Evolutionary conservation across 345 rosid species (phyloP), one percentile per base, ranked within the genome.

Genomic region (Rhodamnia argentea): DNA sequence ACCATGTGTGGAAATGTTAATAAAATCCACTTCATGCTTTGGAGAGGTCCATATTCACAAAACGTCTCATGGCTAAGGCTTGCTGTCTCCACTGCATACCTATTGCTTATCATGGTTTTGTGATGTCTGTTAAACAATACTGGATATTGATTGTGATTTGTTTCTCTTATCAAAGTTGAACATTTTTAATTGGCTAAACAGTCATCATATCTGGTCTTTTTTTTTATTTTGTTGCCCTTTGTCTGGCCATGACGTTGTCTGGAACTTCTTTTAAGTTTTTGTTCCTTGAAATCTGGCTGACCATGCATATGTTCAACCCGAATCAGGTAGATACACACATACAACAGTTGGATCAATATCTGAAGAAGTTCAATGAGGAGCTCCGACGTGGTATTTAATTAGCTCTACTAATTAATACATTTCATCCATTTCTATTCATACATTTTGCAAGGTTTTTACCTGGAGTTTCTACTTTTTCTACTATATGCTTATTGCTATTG

Each of bases 311-410:
- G 54, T 82, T 82, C 22, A 64, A 83, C 59, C 6, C 6, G 55
- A 87, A 74, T 93, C 96, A 97, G 99, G 99, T 97, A 78, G 99
- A 97, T 90, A 85, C 94, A 86, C 99, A 97, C 84, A 94, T 97
- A 86, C 99, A 96, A 82, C 98, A 94, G 87, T 97, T 96, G 76
- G 99, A 97, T 94, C 98, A 94, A 84, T 95, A 94, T 84, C 87
- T 97, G 92, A 97, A 93, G 85, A 95, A 88, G 88, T 93, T 93
- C 37, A 93, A 94, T 50, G 98, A 96, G 83, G 96, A 93, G 92
- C 91, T 93, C 83, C 96, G 96, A 84, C 93, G 93, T 86, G 99
- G 99, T 97, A 89, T 53, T 26, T 83, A 52, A 85, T 84, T 27
- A 53, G 42, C 53, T 84, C 74, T 58, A n/a, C n/a, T n/a, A n/a